A percentile compares a stretch with the other conserved stretches of the same genome.
These are phyloP conservation scores for Alternaria triticimaculans DNA, from an alignment of 2,329 filamentous ascomycete species.

Conservation along the genomic window DNA sequence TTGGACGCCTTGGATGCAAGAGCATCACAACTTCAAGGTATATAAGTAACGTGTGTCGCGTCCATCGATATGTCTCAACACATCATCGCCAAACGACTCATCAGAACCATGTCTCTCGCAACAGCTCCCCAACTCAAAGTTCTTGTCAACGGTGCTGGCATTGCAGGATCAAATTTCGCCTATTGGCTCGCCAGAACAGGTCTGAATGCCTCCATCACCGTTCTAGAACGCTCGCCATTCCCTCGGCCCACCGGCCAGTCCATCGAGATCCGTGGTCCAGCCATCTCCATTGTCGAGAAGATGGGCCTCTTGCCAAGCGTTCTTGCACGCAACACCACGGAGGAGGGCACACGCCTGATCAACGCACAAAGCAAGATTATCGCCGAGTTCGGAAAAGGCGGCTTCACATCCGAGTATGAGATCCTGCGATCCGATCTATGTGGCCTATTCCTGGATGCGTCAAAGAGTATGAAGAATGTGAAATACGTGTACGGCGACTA, in stretches of 20 bases:
- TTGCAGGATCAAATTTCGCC: slow-evolving; percentile 50
- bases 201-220: slow-evolving; percentile 48
- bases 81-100: background rate
- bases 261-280: slow-evolving; percentile 54
- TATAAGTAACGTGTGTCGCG: background rate
- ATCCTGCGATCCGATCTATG: slow-evolving; percentile 44
- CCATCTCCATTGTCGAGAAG: slow-evolving; percentile 50
- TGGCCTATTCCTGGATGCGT: slow-evolving; percentile 39
- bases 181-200: slow-evolving; percentile 39
- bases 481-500: slow-evolving; percentile 14
- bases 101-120: slow-evolving; percentile 7
- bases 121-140: slow-evolving; percentile 27
- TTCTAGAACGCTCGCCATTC: slow-evolving; percentile 52
- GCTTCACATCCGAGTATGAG: slow-evolving; percentile 40
- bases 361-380: slow-evolving; percentile 22
- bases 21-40: background rate
- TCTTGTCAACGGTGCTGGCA: slow-evolving; percentile 50
- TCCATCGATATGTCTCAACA: too few relatives aligned
- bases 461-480: slow-evolving; percentile 5
- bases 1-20: background rate
- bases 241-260: slow-evolving; percentile 53
- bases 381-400: slow-evolving; percentile 33
- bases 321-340: slow-evolving; percentile 45
- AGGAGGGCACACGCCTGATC: slow-evolving; percentile 52
- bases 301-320: slow-evolving; percentile 51